Evolutionary conservation across 306 rosid genomes (phyloP), one percentile per base, ranked within the genome.

Genomic region (Trifolium pratense): DNA sequence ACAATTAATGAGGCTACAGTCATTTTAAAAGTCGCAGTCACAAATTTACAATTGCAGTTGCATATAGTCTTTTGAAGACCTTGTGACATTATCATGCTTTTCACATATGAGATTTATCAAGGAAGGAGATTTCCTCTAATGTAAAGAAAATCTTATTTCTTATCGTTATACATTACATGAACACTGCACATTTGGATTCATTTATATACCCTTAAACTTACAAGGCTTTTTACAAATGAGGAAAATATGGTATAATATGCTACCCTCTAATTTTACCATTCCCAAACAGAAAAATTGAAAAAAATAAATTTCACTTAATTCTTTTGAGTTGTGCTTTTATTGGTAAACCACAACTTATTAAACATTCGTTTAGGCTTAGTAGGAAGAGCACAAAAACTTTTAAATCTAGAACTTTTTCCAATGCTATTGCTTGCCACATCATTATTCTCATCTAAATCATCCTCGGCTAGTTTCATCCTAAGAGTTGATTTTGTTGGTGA

Each of bases 381-480:
- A 9, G 99, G 99, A 68, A 88, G 80, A 32, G 90, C 78, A 59
- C 97, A 84, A 3, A 90, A 79, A 52, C 78, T 6, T 13, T 87
- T 90, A 53, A 90, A 81, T 91, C 76, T 89, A 46, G 89, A 81
- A 45, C 61, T 79, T 65, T 89, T 87, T 16, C 76, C 88, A 29
- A 87, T 84, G 42, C 81, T 91, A 80, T 85, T 83, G 0, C 76
- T 62, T 40, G 13, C 3, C 12, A 66, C 13, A 85, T 23, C 68
- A 7, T 58, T 81, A 37, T 84, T 79, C 46, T 84, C 90, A 18
- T 84, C 89, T 21, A 89, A 78, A 9, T 84, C 91, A 66, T 91
- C 96, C 80, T 95, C 99, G 16, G 89, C 96, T 29, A 95, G 89
- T 85, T 91, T 91, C 97, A 89, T 95, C 79, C 87, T 85, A n/a